Conservation (phyloP, 768 basidiomycete genomes). For the Candolleomyces efflorescens region DNA sequence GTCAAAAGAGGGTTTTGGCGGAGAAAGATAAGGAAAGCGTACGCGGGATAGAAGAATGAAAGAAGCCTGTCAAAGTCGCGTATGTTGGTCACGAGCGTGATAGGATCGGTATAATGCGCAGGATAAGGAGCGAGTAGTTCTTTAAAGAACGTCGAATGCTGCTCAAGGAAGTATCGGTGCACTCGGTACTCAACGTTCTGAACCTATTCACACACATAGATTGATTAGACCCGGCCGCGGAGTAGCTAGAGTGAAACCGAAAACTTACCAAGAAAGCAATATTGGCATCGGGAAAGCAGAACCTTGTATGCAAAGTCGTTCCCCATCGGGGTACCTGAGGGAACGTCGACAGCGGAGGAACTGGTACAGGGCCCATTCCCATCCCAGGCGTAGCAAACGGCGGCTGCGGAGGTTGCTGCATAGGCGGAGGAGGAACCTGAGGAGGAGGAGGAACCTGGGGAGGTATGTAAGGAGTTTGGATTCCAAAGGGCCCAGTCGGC, state of each 20-base stretch:
- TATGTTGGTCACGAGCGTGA: slow-evolving; percentile 16
- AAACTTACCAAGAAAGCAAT: slow-evolving; percentile 5
- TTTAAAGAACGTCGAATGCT: slow-evolving; percentile 20
- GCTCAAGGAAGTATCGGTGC: slow-evolving; percentile 24
- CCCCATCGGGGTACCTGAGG: background rate
- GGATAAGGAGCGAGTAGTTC: slow-evolving; percentile 46
- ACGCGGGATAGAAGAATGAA: slow-evolving; percentile 51
- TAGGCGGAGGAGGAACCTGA: background rate
- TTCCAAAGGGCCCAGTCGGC: background rate
- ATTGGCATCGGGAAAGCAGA: slow-evolving; percentile 5
- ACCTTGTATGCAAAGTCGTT: background rate
- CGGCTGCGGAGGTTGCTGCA: background rate
- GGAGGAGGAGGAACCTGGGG: background rate
- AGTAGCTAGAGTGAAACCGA: background rate
- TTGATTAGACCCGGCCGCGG: background rate
- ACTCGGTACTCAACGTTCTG: slow-evolving; percentile 19
- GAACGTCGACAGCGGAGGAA: background rate
- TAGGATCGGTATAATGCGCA: slow-evolving; percentile 40
- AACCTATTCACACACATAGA: slow-evolving; percentile 14
- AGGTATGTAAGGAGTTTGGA: too few species aligned
- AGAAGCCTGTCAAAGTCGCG: slow-evolving; percentile 47
- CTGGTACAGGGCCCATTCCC: background rate
- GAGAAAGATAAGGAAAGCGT: slow-evolving; percentile 11
- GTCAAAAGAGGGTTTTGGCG: background rate
- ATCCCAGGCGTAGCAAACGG: background rate